These are phyloP conservation scores for Amyloporia xantha DNA, from an alignment of 768 basidiomycete species.

Conservation along the genomic window DNA sequence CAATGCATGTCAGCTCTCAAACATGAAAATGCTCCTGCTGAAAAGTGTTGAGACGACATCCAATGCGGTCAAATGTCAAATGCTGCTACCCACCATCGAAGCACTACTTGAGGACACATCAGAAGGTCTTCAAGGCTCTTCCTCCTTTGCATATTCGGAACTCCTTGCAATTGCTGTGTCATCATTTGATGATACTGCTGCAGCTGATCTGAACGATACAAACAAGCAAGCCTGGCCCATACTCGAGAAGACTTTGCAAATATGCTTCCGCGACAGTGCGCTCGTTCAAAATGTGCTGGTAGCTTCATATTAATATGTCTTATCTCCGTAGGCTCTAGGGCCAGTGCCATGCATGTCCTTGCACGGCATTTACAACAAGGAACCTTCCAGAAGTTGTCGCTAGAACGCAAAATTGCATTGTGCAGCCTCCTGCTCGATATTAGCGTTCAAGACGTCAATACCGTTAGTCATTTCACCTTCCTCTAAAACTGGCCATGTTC, in stretches of 20 bases:
- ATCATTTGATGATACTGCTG: conserved; percentile 44
- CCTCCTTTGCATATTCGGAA: too few relatives aligned
- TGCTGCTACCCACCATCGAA: conserved; percentile 58
- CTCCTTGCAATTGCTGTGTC: conserved; percentile 32
- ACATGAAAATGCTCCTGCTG: conserved; percentile 50
- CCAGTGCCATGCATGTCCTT: background rate
- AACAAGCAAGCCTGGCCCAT: conserved; percentile 43
- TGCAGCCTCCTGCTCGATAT: conserved; percentile 51
- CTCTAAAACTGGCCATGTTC: background rate
- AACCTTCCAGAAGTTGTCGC: conserved; percentile 46
- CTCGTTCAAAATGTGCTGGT: too few relatives aligned
- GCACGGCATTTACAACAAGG: conserved; percentile 41
- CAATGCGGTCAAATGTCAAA: conserved; percentile 42
- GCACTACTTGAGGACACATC: conserved; percentile 21
- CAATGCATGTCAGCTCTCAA: conserved; percentile 43
- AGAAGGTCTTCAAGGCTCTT: too few relatives aligned
- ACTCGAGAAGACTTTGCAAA: conserved; percentile 38
- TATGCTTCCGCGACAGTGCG: conserved; percentile 42
- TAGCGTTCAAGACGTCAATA: conserved; percentile 39
- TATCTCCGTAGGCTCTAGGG: too few relatives aligned
- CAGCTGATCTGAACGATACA: conserved; percentile 38
- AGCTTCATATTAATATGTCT: too few relatives aligned
- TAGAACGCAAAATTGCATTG: conserved; percentile 49
- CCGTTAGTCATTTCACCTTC: conserved; percentile 38
- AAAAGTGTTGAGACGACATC: conserved; percentile 38